Evolutionary conservation across 306 rosid genomes (phyloP).

Genomic region (Cicer arietinum): DNA sequence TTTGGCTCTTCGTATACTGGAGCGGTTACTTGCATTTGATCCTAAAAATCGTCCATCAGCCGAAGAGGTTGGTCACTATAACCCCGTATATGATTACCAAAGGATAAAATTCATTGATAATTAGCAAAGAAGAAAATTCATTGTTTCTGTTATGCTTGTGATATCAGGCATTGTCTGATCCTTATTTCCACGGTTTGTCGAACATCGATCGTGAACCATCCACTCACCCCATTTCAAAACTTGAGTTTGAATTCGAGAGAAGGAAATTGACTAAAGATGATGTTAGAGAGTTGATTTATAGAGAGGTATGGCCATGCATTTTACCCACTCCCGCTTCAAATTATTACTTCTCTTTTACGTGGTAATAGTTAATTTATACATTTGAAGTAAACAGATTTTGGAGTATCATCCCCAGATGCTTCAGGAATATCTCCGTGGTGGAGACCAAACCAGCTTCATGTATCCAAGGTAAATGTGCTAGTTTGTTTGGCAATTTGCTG

Average conservation of each 20-base stretch:
- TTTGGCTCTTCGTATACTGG: slow-evolving; percentile 76
- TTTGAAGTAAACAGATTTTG: slow-evolving; percentile 71
- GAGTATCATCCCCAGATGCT: slow-evolving; percentile 99
- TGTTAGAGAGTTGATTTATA: slow-evolving; percentile 93
- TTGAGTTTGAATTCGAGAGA: slow-evolving; percentile 96
- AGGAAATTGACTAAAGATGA: slow-evolving; percentile 92
- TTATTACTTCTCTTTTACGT: slow-evolving; percentile 6
- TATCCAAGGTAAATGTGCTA: slow-evolving; percentile 79
- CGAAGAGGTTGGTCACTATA: slow-evolving; percentile 69
- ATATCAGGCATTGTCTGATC: slow-evolving; percentile 82
- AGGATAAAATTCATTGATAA: slow-evolving; percentile 5
- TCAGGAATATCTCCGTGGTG: slow-evolving; percentile 88
- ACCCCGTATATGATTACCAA: slow-evolving; percentile 26
- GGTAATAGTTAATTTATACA: slow-evolving; percentile 35
- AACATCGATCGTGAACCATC: slow-evolving; percentile 87
- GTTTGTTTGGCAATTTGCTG: slow-evolving; percentile 33
- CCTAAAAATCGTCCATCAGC: slow-evolving; percentile 96
- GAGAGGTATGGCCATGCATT: slow-evolving; percentile 66
- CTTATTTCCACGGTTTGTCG: slow-evolving; percentile 83
- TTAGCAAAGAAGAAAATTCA: slow-evolving; percentile 11
- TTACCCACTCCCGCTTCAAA: slow-evolving; percentile 41
- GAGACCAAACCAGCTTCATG: slow-evolving; percentile 97
- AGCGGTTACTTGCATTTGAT: slow-evolving; percentile 90
- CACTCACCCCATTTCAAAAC: slow-evolving; percentile 93
- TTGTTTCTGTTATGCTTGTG: slow-evolving; percentile 39